Evolutionary conservation across 2,329 filamentous ascomycete species (phyloP), one percentile per base, ranked within the genome.

Genomic region (Calonectria pseudoturangicola): DNA sequence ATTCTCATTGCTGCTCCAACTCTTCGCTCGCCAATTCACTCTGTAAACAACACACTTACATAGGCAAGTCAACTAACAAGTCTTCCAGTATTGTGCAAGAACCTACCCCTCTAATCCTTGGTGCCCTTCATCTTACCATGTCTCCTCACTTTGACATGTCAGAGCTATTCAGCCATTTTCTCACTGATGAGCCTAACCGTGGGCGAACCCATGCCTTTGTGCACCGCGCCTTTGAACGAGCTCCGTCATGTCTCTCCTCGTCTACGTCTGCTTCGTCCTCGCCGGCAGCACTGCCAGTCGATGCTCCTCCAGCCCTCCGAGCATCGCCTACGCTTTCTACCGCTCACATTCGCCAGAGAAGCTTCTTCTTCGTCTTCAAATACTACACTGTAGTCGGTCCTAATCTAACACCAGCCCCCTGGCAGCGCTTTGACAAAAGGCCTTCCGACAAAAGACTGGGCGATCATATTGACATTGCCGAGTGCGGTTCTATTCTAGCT

Each of bases 361-460:
- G 88, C 9, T 92, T 92, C 79, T 88, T 92, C 75, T 92, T 93
- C 79, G 89, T 87, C 50, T 92, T 93, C 79, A 92, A 92, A 75
- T 93, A 92, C 79, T 92, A 91, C 77, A 92, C 91, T 6, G 85
- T 92, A 8, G 87, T 92, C 15, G 88, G 87, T 2, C 85, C 89
- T 5, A 87, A 87, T 4, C 87, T 90, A 48, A 84, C 86, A 39
- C 91, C 91, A 0, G 89, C 91, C 77, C 85, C 88, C 7, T 93
- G 91, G 90, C 91, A 93, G 77, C 83, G 85, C 25, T 87, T 88
- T 45, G 90, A 92, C 75, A 86, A 84, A 51, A 81, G 84, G n/a
- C 81, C 85, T 0, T 76, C 82, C 41, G 80, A 86, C 77, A 80
- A 82, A 66, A 77, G 83, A 25, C 74, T 83, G 18, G 79, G 84